Conservation (phyloP, 2,329 filamentous ascomycete species). For the Graphilbum fragrans region DNA sequence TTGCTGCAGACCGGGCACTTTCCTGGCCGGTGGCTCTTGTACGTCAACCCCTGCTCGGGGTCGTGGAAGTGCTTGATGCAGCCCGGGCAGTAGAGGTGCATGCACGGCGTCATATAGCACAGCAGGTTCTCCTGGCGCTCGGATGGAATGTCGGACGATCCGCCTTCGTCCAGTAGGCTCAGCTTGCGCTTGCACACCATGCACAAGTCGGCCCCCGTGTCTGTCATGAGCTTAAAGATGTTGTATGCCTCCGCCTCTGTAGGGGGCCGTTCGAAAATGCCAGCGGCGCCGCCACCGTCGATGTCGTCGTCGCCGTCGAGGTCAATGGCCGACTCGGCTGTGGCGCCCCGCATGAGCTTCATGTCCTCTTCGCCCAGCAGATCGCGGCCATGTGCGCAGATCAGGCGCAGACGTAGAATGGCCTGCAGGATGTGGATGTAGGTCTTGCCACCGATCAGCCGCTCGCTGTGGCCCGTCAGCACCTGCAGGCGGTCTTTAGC, state of each 20-base stretch:
- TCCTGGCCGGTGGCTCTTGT: constrained; percentile 30
- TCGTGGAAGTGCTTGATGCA: constrained; percentile 55
- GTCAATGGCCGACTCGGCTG: constrained; percentile 77
- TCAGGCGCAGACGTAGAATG: constrained; percentile 76
- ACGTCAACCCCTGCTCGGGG: constrained; percentile 28
- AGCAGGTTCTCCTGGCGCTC: constrained; percentile 53
- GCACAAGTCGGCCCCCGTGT: constrained; percentile 68
- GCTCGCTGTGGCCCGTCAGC: constrained; percentile 52
- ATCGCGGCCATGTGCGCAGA: constrained; percentile 91
- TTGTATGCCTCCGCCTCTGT: constrained; percentile 68
- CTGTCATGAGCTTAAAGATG: constrained; percentile 71
- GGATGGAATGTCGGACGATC: constrained; percentile 31
- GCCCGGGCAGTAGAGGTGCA: constrained; percentile 67
- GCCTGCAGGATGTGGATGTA: constrained; percentile 90
- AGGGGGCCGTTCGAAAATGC: constrained; percentile 44
- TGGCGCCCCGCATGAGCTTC: constrained; percentile 66
- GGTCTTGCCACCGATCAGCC: constrained; percentile 67
- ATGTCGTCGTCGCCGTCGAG: constrained; percentile 67
- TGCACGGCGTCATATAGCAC: constrained; percentile 76
- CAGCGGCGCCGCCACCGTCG: constrained; percentile 24
- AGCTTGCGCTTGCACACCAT: constrained; percentile 56
- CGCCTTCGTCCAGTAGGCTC: constrained; percentile 28
- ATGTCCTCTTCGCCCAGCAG: constrained; percentile 77
- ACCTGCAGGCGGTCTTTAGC: constrained; percentile 70
- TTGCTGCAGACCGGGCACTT: constrained; percentile 59